Evolutionary conservation across 345 rosid species (phyloP).

Genomic region (Camelina hispida): DNA sequence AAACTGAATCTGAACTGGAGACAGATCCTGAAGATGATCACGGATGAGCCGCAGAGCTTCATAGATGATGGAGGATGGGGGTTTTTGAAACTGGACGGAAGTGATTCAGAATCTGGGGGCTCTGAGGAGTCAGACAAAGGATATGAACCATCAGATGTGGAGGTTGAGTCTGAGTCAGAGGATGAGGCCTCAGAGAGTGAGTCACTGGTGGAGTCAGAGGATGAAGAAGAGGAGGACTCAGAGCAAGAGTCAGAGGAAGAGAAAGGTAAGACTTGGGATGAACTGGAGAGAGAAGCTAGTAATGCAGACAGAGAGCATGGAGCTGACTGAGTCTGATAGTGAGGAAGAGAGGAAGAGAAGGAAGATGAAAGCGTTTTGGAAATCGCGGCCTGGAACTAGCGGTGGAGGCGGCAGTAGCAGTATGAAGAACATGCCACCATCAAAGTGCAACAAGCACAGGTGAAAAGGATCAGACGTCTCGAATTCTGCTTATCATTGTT

Average conservation of each 20-base stretch:
- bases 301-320: constrained; percentile 94
- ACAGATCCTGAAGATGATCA: constrained; percentile 82
- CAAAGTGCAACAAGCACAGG: constrained; percentile 43
- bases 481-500: neutral
- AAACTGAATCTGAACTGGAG: constrained; percentile 94
- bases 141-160: constrained; percentile 81
- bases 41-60: constrained; percentile 90
- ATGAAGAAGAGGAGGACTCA: constrained; percentile 78
- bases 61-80: constrained; percentile 93
- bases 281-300: constrained; percentile 94
- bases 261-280: constrained; percentile 97
- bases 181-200: constrained; percentile 78
- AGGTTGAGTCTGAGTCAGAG: constrained; percentile 79
- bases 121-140: constrained; percentile 91
- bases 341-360: constrained; percentile 92
- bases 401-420: constrained; percentile 34
- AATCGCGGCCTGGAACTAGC: constrained; percentile 59
- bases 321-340: constrained; percentile 76
- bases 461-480: neutral
- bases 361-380: constrained; percentile 84
- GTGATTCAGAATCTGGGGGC: constrained; percentile 83
- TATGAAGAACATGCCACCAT: constrained; percentile 44
- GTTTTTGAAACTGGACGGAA: constrained; percentile 82
- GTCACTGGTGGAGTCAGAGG: constrained; percentile 83
- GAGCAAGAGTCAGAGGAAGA: constrained; percentile 87